Base-by-base conservation (phyloP, 345 rosid genomes). In the Ceriops zippeliana region DNA sequence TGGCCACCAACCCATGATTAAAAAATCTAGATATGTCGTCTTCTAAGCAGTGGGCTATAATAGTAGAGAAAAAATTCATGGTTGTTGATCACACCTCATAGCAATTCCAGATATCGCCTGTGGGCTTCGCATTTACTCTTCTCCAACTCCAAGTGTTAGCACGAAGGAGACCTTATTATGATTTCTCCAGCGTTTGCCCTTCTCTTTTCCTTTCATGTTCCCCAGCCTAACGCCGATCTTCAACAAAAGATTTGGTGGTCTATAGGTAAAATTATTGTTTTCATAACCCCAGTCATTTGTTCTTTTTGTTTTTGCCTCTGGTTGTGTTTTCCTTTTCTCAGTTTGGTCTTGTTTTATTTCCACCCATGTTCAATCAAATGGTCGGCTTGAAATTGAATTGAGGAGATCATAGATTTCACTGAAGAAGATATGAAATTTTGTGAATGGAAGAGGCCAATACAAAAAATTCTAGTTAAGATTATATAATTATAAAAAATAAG, bases 381-480 rank as follows among this genome's bases (percentile, higher is more conserved):
- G 70, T 76, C 69, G 73, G 70, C 73, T 70, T 78, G 37, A 61
- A 52, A 37, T 71, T 75, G 58, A 61, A 38, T 38, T 63, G 24
- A 71, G 7, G 16, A 42, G 10, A 28, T 24, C 19, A 24, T 3
- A 19, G 61, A 37, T 56, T 71, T 58, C 34, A 46, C 61, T 66
- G 28, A 34, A 31, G 57, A 51, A 28, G 57, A 26, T 65, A 47
- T 7, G 73, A 64, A 72, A 2, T 63, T 49, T 38, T 68, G 73
- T 67, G 26, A 76, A 91, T 89, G 98, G 96, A 86, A 37, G 89
- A 79, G 52, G 81, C 69, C 53, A 54, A 67, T 22, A 60, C 63
- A 21, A 58, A 73, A 28, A 2, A 28, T 28, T 28, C 3, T 28
- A 28, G 3, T 28, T 1, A 28, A 28, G 30, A 28, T 28, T 28